Percentiles rank a stretch among this genome's conserved stretches.
phyloP scores from a whole-genome alignment of 2,329 filamentous ascomycete genomes.

The Huntiella abstrusa region DNA sequence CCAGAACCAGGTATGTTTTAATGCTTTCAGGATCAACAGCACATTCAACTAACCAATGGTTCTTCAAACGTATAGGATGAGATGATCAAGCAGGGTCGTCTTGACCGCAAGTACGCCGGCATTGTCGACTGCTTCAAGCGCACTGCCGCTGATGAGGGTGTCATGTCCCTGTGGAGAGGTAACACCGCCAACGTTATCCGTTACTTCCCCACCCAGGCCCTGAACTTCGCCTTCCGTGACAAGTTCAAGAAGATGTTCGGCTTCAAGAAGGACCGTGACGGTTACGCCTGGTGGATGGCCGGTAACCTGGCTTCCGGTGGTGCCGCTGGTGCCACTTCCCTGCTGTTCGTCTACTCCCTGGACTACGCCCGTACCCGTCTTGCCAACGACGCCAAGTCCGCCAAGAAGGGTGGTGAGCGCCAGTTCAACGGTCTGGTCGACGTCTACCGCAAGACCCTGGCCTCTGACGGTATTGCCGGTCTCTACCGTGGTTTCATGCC shows the following conservation, averaged over 20 bases:
- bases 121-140: conserved; percentile 91
- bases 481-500: conserved; percentile 99
- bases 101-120: conserved; percentile 89
- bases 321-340: conserved; percentile 98
- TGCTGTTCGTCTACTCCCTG: conserved; percentile 99
- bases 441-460: conserved; percentile 99
- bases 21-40: not conserved
- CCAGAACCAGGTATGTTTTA: conserved; percentile 87
- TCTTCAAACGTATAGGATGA: conserved; percentile 53
- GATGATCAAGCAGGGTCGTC: conserved; percentile 98
- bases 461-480: conserved; percentile 95
- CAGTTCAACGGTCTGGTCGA: conserved; percentile 99
- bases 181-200: conserved; percentile 99
- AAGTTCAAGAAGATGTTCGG: conserved; percentile 99
- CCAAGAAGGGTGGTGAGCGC: conserved; percentile 90
- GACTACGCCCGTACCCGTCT: conserved; percentile 99
- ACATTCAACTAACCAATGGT: conserved; percentile 2
- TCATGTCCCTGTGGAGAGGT: conserved; percentile 92
- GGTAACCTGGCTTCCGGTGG: conserved; percentile 99
- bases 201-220: conserved; percentile 99
- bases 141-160: conserved; percentile 78
- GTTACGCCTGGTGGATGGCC: conserved; percentile 96
- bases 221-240: conserved; percentile 99
- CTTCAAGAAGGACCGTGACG: conserved; percentile 99
- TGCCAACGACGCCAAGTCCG: conserved; percentile 99